phyloP scores from a whole-genome alignment of 176 grass and related monocot species.

The Coix lacrymajobi region DNA sequence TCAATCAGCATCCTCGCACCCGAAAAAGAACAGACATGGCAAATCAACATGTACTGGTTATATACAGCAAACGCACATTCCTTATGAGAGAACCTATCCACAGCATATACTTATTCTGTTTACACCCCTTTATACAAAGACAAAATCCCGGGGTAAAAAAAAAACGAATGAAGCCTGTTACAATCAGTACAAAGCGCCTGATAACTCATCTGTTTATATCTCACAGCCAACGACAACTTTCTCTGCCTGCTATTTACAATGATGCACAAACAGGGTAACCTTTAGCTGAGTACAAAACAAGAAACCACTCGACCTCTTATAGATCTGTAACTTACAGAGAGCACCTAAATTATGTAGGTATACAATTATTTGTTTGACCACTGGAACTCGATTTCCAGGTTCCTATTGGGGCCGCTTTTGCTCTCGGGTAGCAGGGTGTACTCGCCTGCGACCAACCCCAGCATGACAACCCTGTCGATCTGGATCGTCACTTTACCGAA shows the following conservation, averaged over 20 bases:
- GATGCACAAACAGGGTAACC: slow-evolving; percentile 47
- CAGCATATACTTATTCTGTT: slow-evolving; percentile 27
- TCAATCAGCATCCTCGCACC: not conserved
- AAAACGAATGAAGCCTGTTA: slow-evolving; percentile 50
- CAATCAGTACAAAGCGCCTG: slow-evolving; percentile 45
- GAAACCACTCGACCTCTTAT: slow-evolving; percentile 33
- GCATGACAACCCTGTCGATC: slow-evolving; percentile 93
- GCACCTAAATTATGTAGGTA: slow-evolving; percentile 25
- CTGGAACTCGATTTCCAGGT: slow-evolving; percentile 98
- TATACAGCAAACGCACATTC: not conserved
- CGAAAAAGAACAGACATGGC: not conserved
- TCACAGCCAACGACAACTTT: slow-evolving; percentile 34
- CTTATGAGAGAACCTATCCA: not conserved
- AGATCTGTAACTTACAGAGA: slow-evolving; percentile 44
- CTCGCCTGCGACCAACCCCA: slow-evolving; percentile 93
- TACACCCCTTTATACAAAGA: slow-evolving; percentile 35
- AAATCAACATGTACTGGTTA: not conserved
- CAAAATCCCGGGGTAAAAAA: slow-evolving; percentile 23
- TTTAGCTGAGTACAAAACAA: slow-evolving; percentile 41
- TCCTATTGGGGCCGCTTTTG: slow-evolving; percentile 86
- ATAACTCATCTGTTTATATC: slow-evolving; percentile 34
- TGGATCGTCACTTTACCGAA: slow-evolving; percentile 99
- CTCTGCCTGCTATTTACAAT: slow-evolving; percentile 67
- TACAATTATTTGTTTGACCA: slow-evolving; percentile 94
- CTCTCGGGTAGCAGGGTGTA: slow-evolving; percentile 91